phyloP scores from a whole-genome alignment of 2,329 filamentous ascomycete species.

The Lasiodiplodia hormozganensis region DNA sequence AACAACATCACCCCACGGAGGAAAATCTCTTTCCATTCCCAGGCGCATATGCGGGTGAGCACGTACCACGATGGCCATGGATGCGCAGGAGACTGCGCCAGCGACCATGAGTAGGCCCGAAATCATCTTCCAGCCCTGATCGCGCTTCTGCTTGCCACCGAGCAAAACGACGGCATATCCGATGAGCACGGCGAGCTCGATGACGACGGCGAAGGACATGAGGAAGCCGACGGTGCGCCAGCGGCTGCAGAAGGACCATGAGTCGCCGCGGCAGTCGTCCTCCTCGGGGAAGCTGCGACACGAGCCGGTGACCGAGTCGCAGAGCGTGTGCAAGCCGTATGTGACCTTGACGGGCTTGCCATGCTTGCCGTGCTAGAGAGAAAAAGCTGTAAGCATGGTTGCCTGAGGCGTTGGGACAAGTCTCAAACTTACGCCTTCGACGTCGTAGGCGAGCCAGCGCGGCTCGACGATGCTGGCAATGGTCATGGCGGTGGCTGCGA shows the following conservation, averaged over 20 bases:
- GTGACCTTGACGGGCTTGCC: slow-evolving; percentile 43
- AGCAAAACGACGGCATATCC: slow-evolving; percentile 77
- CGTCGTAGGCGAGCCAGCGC: slow-evolving; percentile 69
- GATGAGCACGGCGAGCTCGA: slow-evolving; percentile 81
- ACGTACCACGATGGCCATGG: slow-evolving; percentile 83
- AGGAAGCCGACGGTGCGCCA: slow-evolving; percentile 90
- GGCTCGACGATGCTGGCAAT: slow-evolving; percentile 73
- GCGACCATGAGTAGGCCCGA: slow-evolving; percentile 69
- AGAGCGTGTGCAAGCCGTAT: slow-evolving; percentile 82
- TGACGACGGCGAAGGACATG: slow-evolving; percentile 81
- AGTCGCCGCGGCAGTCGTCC: slow-evolving; percentile 70
- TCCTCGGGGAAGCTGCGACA: slow-evolving; percentile 73
- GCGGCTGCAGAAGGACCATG: slow-evolving; percentile 84
- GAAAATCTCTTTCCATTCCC: not conserved
- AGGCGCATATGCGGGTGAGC: not conserved
- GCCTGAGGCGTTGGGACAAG: slow-evolving; percentile 5
- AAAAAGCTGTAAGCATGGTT: not conserved
- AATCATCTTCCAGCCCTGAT: slow-evolving; percentile 82
- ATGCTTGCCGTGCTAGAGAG: slow-evolving; percentile 42
- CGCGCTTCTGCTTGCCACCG: slow-evolving; percentile 80
- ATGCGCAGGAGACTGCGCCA: slow-evolving; percentile 73
- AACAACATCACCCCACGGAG: not conserved
- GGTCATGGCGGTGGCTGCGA: slow-evolving; percentile 72
- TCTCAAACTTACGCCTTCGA: slow-evolving; percentile 17
- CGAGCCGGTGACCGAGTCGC: slow-evolving; percentile 70